Conservation (phyloP, 306 rosid species). For the Malus orientalis region DNA sequence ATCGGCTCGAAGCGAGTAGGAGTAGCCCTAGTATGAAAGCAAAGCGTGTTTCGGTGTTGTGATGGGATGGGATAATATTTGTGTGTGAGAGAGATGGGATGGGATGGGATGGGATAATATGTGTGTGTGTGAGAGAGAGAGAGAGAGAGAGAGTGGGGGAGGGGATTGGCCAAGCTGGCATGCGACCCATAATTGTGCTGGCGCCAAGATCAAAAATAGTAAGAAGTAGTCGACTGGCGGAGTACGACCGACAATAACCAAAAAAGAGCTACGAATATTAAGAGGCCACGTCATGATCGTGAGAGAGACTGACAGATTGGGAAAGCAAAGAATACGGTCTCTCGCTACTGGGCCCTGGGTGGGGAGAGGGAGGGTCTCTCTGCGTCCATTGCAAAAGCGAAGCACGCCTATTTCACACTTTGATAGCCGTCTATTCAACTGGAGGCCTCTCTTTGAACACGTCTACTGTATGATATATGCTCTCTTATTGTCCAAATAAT, state of each 20-base stretch:
- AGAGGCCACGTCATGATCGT: background rate
- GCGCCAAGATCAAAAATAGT: background rate
- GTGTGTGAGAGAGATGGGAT: background rate
- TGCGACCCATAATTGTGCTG: background rate
- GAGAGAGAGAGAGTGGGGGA: background rate
- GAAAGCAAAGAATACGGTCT: background rate
- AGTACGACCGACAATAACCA: background rate
- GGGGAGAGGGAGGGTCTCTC: background rate
- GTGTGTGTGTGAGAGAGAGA: no score
- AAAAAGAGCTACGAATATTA: background rate
- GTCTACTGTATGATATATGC: background rate
- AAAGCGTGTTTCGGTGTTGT: background rate
- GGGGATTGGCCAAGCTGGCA: background rate
- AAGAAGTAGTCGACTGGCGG: background rate
- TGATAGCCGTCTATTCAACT: background rate
- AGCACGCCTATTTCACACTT: background rate
- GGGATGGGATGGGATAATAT: background rate
- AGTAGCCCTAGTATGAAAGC: background rate
- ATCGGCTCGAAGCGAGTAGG: background rate
- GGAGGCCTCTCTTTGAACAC: conserved; percentile 11
- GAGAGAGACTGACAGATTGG: background rate
- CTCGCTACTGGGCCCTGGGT: no score
- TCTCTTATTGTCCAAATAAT: background rate
- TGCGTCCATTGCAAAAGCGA: background rate
- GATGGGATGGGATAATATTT: background rate